These are phyloP conservation scores for Tulasnella sp. DNA, from an alignment of 768 basidiomycete species.

Conservation along the genomic window DNA sequence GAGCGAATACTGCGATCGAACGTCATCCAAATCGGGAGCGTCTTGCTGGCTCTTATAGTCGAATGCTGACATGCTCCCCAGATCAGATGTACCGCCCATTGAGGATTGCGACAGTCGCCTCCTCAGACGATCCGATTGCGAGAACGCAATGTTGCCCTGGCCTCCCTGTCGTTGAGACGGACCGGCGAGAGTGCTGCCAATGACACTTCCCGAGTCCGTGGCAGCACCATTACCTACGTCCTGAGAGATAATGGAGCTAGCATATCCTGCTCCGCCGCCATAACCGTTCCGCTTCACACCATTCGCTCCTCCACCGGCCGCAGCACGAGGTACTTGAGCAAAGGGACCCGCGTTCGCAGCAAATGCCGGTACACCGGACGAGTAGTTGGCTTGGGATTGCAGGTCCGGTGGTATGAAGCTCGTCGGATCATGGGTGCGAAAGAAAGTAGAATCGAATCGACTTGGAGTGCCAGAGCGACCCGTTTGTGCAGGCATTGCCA, in stretches of 20 bases:
- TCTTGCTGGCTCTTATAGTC: slow-evolving; percentile 90
- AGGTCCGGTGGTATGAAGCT: slow-evolving; percentile 92
- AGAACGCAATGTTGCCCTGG: slow-evolving; percentile 55
- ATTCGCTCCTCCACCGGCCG: slow-evolving; percentile 29
- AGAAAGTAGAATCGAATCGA: slow-evolving; percentile 92
- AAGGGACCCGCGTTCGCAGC: slow-evolving; percentile 48
- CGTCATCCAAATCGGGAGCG: slow-evolving; percentile 64
- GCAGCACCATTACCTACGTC: slow-evolving; percentile 58
- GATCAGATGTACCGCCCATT: slow-evolving; percentile 61
- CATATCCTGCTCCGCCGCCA: slow-evolving; percentile 39
- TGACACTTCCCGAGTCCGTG: slow-evolving; percentile 51
- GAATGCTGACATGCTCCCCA: slow-evolving; percentile 55
- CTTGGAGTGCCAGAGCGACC: slow-evolving; percentile 79
- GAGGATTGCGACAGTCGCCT: slow-evolving; percentile 68
- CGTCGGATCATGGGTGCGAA: slow-evolving; percentile 86
- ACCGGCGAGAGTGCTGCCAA: slow-evolving; percentile 31
- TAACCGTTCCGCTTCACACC: slow-evolving; percentile 68
- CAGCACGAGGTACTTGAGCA: slow-evolving; percentile 53
- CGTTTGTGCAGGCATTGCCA: slow-evolving; percentile 27
- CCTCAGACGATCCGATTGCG: slow-evolving; percentile 81
- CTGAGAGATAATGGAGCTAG: slow-evolving; percentile 88
- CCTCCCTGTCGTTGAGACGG: neutral
- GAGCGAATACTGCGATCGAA: slow-evolving; percentile 80
- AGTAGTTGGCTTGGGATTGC: slow-evolving; percentile 94
- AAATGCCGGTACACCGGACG: slow-evolving; percentile 84